A percentile compares a stretch with the other conserved stretches of the same genome.
Evolutionary conservation across 2,329 filamentous ascomycete species (phyloP).

Genomic region (Chrysoporthe puriensis): DNA sequence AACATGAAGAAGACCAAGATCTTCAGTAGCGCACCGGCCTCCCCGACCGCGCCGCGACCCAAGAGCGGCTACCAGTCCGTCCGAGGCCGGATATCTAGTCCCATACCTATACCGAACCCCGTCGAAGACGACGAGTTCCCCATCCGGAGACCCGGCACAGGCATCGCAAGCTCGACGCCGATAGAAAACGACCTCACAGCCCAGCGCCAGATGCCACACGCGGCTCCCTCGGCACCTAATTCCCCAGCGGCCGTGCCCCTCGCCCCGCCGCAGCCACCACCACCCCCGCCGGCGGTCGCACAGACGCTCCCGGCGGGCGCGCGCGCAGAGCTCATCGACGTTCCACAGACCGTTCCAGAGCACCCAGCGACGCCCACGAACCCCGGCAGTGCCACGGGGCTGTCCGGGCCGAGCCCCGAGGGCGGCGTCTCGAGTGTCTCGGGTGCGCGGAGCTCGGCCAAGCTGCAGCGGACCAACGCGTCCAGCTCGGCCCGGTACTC

Average conservation of each 20-base stretch:
- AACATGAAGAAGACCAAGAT: slow-evolving; percentile 27
- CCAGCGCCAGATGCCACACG: slow-evolving; percentile 33
- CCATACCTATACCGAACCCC: slow-evolving; percentile 57
- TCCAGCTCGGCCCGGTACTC: slow-evolving; percentile 50
- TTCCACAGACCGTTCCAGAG: slow-evolving; percentile 29
- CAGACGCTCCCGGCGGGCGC: slow-evolving; percentile 8
- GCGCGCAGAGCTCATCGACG: slow-evolving; percentile 29
- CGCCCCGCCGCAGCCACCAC: neutral
- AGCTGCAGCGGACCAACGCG: slow-evolving; percentile 41
- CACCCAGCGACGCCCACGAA: slow-evolving; percentile 34
- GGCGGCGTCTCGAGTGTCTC: slow-evolving; percentile 23
- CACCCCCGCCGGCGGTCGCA: slow-evolving; percentile 10
- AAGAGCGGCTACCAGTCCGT: slow-evolving; percentile 51
- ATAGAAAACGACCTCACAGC: slow-evolving; percentile 26
- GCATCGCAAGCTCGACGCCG: slow-evolving; percentile 40
- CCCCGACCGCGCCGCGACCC: slow-evolving; percentile 44
- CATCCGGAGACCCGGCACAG: slow-evolving; percentile 49
- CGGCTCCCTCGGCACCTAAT: slow-evolving; percentile 14
- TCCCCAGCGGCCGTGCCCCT: slow-evolving; percentile 23
- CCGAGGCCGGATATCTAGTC: slow-evolving; percentile 63
- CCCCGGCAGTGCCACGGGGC: slow-evolving; percentile 25
- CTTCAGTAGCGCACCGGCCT: slow-evolving; percentile 22
- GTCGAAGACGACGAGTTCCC: slow-evolving; percentile 59
- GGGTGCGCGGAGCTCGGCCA: slow-evolving; percentile 31
- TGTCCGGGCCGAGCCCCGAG: slow-evolving; percentile 28